Percentiles rank a stretch among this genome's conserved stretches.
phyloP scores from a whole-genome alignment of 345 rosid genomes.

The Cardamine occulta region DNA sequence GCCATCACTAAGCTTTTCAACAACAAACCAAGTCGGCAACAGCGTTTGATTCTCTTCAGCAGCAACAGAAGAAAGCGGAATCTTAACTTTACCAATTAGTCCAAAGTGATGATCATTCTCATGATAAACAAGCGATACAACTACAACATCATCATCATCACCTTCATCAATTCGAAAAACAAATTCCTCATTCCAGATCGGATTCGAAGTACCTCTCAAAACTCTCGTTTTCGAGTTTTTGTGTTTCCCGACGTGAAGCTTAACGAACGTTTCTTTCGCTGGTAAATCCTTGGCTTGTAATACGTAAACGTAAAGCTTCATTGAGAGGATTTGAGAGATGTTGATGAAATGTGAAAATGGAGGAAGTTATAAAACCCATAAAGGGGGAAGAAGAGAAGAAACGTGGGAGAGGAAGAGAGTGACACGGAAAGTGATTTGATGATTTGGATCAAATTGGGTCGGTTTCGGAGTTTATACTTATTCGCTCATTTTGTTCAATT shows the following conservation, averaged over 20 bases:
- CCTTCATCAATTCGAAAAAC: slow-evolving; percentile 56
- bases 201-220: slow-evolving; percentile 46
- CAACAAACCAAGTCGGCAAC: slow-evolving; percentile 81
- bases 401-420: slow-evolving; percentile 46
- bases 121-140: slow-evolving; percentile 54
- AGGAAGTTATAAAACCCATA: slow-evolving; percentile 37
- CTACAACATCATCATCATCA: slow-evolving; percentile 43
- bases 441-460: slow-evolving; percentile 39
- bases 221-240: slow-evolving; percentile 69
- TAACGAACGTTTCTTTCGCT: slow-evolving; percentile 55
- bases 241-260: slow-evolving; percentile 66
- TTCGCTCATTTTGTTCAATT: slow-evolving; percentile 1
- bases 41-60: slow-evolving; percentile 59
- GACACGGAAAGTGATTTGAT: slow-evolving; percentile 41
- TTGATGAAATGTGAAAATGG: slow-evolving; percentile 2
- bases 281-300: slow-evolving; percentile 73
- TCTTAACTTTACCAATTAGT: slow-evolving; percentile 58
- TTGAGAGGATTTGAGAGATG: slow-evolving; percentile 30
- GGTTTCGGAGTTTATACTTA: slow-evolving; percentile 26
- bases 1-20: slow-evolving; percentile 53
- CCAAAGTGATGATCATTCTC: slow-evolving; percentile 51
- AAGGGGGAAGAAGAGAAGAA: background rate
- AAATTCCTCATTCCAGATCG: slow-evolving; percentile 87
- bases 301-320: slow-evolving; percentile 79
- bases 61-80: slow-evolving; percentile 57